Evolutionary conservation across 2,329 filamentous ascomycete species (phyloP), one percentile per base, ranked within the genome.

Genomic region (Mycosphaerella sp.): DNA sequence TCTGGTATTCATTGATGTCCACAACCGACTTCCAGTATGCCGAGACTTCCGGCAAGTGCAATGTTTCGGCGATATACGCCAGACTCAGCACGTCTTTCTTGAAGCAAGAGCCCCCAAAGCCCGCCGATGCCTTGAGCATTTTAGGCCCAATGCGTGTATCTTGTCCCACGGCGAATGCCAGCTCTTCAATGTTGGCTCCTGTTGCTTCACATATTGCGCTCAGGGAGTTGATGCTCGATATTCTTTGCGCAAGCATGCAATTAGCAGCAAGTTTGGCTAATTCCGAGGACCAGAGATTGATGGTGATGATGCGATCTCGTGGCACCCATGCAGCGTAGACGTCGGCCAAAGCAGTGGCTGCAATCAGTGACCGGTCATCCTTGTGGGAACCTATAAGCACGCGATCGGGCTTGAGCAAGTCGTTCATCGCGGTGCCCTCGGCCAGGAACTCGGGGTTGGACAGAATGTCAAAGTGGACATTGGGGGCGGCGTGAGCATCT

Each of bases 391-490:
- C 87, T 64, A 91, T 89, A 37, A 91, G 74, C 12, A 91, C 80
- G 21, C 87, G 80, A 63, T 88, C 84, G 6, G 87, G 86, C 54
- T 77, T 70, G 44, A 87, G 75, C 7, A 91, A 75, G 64, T 90
- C 83, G 41, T 78, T 73, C 55, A 90, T 79, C 3, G 87, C 86
- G 3, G 85, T 88, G 46, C 87, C 87, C 58, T 87, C 86, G 21
- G 87, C 84, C 39, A 91, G 73, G 65, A 90, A 91, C 66, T 91
- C 87, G 5, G 87, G 87, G 69, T 90, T 90, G 41, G 85, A 89
- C 21, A 90, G 77, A 49, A 90, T 81, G 64, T 89, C 84, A 64
- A 89, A 89, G 55, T 78, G 76, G 10, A 82, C 75, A 14, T 77
- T 78, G 1, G 84, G 83, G 10, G 80, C 79, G 60, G 81, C 78